Percentiles rank a stretch among this genome's conserved stretches.
phyloP scores from a whole-genome alignment of 106 monocot genomes.

The Posidonia australis region DNA sequence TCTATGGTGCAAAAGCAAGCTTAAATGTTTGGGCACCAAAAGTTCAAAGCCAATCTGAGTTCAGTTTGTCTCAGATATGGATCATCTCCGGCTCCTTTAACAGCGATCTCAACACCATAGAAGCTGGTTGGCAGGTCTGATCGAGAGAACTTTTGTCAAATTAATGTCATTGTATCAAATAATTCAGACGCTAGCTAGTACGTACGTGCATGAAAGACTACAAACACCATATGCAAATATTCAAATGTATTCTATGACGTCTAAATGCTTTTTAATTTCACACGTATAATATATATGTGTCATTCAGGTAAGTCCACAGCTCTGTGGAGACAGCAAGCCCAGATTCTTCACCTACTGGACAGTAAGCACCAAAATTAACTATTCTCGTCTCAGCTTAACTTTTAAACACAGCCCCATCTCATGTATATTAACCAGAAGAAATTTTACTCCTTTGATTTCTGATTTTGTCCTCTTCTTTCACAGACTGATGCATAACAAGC shows the following conservation, averaged over 20 bases:
- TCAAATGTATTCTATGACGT: not conserved
- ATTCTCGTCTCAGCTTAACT: not conserved
- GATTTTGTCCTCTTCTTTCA: not conserved
- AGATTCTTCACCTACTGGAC: slow-evolving; percentile 99
- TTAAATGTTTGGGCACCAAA: slow-evolving; percentile 79
- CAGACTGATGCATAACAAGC: slow-evolving; percentile 82
- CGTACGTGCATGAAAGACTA: not conserved
- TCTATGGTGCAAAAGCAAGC: slow-evolving; percentile 78
- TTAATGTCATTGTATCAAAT: not conserved
- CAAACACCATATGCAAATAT: not conserved
- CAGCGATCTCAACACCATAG: slow-evolving; percentile 84
- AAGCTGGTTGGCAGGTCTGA: slow-evolving; percentile 88
- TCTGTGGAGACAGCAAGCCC: slow-evolving; percentile 73
- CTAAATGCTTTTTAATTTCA: not conserved
- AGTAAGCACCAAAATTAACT: slow-evolving; percentile 23
- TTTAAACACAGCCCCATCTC: too few species aligned
- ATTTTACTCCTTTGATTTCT: too few species aligned
- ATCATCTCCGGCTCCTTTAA: slow-evolving; percentile 78
- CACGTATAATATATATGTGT: too few species aligned
- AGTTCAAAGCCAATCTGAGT: slow-evolving; percentile 50
- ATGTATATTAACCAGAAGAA: not conserved
- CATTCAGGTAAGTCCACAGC: slow-evolving; percentile 87
- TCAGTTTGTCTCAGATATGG: slow-evolving; percentile 93
- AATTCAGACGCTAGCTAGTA: not conserved
- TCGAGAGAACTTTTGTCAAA: too few species aligned